Evolutionary conservation across 164 flowering plant species (phyloP), one percentile per base, ranked within the genome.

Genomic region (Annona squamosa): DNA sequence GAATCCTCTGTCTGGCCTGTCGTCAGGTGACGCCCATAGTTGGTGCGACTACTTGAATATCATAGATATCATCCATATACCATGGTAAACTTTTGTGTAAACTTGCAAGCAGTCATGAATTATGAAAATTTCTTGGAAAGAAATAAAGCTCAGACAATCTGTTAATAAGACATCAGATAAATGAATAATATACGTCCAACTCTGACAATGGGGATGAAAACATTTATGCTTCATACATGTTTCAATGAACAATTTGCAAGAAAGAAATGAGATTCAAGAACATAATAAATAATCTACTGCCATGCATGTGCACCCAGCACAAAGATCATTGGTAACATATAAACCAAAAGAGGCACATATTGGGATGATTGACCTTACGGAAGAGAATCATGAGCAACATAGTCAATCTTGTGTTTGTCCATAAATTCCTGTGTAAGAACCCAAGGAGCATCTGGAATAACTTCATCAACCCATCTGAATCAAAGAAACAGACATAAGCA

Each of bases 361-460:
- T 47, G 75, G 75, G 68, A 19, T 72, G 59, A 73, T 56, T 67
- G 75, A 73, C 75, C 96, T 95, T 90, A 95, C 99, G 98, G 98
- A 74, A 95, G 98, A 68, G 99, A 86, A 71, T 95, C 99, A 73
- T 95, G 99, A 3, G 99, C 99, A 48, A 95, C 99, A 78, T 69
- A 93, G 76, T 91, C 99, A 77, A 95, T 93, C 2, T 82, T 67
- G 75, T 95, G 93, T 76, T 91, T 88, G 82, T 95, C 97, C 63
- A 95, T 82, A 77, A 95, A 95, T 67, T 93, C 98, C 73, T 82
- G 84, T 6, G 81, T 75, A 65, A 91, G 52, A 47, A 95, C 99
- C 99, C 98, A 95, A 3, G 99, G 99, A 5, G 99, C 99, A 83
- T 93, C 92, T 17, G 99, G 97, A 77, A 95, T 91, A 69, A 95